Percentiles rank a stretch among this genome's conserved stretches.
Conservation (phyloP, 371 early-diverging fungal genomes). For the Cokeromyces recurvatus region DNA sequence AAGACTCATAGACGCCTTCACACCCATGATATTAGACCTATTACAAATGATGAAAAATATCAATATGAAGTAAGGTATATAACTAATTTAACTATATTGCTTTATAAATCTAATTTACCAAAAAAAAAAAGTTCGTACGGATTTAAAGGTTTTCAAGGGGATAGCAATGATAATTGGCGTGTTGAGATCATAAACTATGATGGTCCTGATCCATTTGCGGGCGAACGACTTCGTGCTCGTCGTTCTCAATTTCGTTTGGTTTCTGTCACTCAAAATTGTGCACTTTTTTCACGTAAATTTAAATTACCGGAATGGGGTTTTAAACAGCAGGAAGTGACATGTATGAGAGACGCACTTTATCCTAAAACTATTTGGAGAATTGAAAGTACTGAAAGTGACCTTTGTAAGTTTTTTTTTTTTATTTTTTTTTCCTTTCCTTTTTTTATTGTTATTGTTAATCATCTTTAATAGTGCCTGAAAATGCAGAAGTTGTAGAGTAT, state of each 20-base stretch:
- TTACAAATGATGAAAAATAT: conserved; percentile 77
- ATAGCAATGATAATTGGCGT: conserved; percentile 66
- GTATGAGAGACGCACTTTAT: conserved; percentile 57
- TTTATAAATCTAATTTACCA: too few species aligned
- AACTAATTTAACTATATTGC: too few species aligned
- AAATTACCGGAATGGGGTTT: conserved; percentile 96
- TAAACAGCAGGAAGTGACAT: conserved; percentile 91
- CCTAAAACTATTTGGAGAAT: conserved; percentile 65
- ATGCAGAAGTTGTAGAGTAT: conserved; percentile 39
- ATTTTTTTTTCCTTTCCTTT: neutral
- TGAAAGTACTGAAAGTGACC: conserved; percentile 39
- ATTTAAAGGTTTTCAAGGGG: conserved; percentile 30
- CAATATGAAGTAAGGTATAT: conserved; percentile 73
- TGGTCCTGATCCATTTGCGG: conserved; percentile 29
- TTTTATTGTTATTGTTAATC: neutral
- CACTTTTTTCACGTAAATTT: conserved; percentile 73
- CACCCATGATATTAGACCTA: conserved; percentile 53
- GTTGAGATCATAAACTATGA: conserved; percentile 59
- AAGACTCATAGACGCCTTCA: conserved; percentile 34
- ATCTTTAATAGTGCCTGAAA: conserved; percentile 29
- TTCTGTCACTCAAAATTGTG: conserved; percentile 70
- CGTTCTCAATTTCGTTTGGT: conserved; percentile 64
- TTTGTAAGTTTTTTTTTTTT: conserved; percentile 30
- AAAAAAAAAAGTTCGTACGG: conserved; percentile 49
- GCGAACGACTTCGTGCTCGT: conserved; percentile 47